Percentiles rank a stretch among this genome's conserved stretches.
Evolutionary conservation across 2,329 filamentous ascomycete genomes (phyloP).

Genomic region (Diplocarpon rosae): DNA sequence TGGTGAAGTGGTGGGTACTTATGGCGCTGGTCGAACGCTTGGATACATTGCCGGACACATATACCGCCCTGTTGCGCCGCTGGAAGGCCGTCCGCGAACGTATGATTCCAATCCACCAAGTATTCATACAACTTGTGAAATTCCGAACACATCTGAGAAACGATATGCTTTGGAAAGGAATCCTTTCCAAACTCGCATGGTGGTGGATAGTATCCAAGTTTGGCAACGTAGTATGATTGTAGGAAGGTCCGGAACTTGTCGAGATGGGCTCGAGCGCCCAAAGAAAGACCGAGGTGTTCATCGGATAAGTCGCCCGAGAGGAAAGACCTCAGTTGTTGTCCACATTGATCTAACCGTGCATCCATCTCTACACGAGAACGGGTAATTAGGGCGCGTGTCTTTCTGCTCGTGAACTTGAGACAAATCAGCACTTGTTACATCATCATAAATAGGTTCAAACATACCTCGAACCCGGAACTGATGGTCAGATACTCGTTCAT

Average conservation of each 20-base stretch:
- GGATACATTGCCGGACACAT: slow-evolving; percentile 57
- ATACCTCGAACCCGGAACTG: slow-evolving; percentile 50
- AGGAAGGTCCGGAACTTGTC: slow-evolving; percentile 63
- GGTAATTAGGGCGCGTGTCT: slow-evolving; percentile 54
- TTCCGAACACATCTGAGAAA: slow-evolving; percentile 52
- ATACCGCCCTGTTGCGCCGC: slow-evolving; percentile 52
- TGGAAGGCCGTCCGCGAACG: slow-evolving; percentile 34
- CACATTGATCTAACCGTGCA: slow-evolving; percentile 45
- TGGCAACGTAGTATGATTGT: slow-evolving; percentile 52
- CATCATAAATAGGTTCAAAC: slow-evolving; percentile 19
- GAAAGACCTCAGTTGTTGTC: slow-evolving; percentile 51
- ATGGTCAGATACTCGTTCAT: slow-evolving; percentile 53
- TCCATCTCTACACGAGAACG: slow-evolving; percentile 55
- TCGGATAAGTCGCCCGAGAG: slow-evolving; percentile 61
- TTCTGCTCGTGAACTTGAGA: slow-evolving; percentile 35
- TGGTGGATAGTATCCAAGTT: slow-evolving; percentile 64
- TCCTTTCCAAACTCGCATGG: slow-evolving; percentile 31
- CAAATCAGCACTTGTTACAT: slow-evolving; percentile 4
- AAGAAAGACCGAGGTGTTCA: slow-evolving; percentile 51
- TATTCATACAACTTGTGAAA: slow-evolving; percentile 62
- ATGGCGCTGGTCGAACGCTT: slow-evolving; percentile 53
- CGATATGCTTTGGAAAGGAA: slow-evolving; percentile 47
- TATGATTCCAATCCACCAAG: slow-evolving; percentile 52
- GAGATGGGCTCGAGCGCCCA: slow-evolving; percentile 52
- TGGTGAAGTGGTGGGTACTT: slow-evolving; percentile 49